These are phyloP conservation scores for Sisymbrium altissimum DNA, from an alignment of 345 rosid species.

Conservation along the genomic window DNA sequence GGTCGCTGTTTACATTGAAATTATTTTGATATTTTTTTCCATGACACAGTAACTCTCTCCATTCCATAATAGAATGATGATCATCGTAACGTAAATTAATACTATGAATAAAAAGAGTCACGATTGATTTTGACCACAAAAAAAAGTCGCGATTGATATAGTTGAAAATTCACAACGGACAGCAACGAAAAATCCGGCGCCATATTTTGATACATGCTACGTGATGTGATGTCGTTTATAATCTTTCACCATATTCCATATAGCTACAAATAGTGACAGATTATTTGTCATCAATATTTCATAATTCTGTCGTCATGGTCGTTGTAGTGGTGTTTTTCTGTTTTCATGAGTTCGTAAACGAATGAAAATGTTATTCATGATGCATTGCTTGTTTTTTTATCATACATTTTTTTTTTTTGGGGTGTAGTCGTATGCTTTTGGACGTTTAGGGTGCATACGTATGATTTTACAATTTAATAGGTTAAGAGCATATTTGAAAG, in stretches of 20 bases:
- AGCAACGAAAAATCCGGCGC: neutral
- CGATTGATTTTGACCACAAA: neutral
- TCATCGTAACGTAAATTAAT: neutral
- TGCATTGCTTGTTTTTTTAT: neutral
- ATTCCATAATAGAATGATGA: neutral
- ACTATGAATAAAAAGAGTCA: neutral
- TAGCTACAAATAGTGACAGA: neutral
- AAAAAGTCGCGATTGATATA: neutral
- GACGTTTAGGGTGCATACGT: neutral
- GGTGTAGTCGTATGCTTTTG: constrained; percentile 1
- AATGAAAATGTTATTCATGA: neutral
- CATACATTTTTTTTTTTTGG: neutral
- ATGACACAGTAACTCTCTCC: neutral
- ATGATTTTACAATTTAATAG: neutral
- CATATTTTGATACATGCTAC: neutral
- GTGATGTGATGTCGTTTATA: neutral
- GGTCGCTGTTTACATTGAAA: neutral
- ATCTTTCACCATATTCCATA: neutral
- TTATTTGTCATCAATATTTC: neutral
- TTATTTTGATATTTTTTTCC: neutral
- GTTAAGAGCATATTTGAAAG: constrained; percentile 16
- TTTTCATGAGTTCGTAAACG: neutral
- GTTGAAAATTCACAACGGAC: neutral
- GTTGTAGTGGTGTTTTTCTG: neutral
- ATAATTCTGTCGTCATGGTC: neutral